phyloP scores from a whole-genome alignment of 768 basidiomycete species.

The Hygrophoropsis aurantiaca region DNA sequence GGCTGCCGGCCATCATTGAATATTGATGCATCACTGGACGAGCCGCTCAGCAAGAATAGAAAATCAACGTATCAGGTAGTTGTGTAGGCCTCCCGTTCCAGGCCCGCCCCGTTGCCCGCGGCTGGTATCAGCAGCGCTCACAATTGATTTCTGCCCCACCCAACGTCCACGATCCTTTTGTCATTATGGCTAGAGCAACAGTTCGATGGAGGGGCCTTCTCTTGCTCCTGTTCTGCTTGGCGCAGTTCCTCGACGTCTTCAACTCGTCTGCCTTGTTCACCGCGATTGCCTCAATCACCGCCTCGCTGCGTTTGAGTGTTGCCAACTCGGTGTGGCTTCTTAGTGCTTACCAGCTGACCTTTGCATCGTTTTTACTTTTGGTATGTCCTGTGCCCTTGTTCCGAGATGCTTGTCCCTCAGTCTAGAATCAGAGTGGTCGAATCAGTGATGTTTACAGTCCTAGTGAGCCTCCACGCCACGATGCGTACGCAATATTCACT shows the following conservation, averaged over 20 bases:
- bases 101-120: no score
- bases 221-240: constrained; percentile 32
- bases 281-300: constrained; percentile 28
- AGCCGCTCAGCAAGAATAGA: no score
- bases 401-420: no score
- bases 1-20: no score
- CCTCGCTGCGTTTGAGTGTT: not conserved
- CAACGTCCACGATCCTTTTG: no score
- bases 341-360: constrained; percentile 36
- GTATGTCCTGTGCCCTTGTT: constrained; percentile 15
- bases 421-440: constrained; percentile 25
- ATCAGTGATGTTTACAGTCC: constrained; percentile 33
- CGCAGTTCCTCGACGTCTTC: constrained; percentile 38
- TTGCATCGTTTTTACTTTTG: constrained; percentile 33
- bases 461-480: constrained; percentile 15
- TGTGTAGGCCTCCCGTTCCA: no score
- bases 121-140: no score
- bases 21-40: no score
- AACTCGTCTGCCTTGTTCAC: constrained; percentile 32
- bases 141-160: no score
- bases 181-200: no score
- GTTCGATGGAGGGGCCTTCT: constrained; percentile 10
- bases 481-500: no score
- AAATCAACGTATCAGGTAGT: no score
- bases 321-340: constrained; percentile 26